These are phyloP conservation scores for Saccharomyces eubayanus DNA, from an alignment of 805 yeast species.

Conservation along the genomic window DNA sequence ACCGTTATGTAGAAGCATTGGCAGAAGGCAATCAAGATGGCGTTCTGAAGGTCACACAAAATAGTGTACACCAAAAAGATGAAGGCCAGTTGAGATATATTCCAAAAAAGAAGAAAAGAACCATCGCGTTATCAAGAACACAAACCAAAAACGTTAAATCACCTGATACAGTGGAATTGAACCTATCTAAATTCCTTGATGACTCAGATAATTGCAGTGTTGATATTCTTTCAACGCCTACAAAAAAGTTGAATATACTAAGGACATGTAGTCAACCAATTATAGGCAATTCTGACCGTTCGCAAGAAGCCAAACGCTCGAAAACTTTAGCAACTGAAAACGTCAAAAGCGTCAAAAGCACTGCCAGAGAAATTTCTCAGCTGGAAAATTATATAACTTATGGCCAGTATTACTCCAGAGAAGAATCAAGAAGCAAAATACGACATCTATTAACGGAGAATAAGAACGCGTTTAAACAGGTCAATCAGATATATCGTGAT, in stretches of 20 bases:
- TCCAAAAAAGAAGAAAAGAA: neutral
- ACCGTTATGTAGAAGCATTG: neutral
- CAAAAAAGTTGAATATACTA: neutral
- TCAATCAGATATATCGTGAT: slow-evolving; percentile 35
- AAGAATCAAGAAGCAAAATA: slow-evolving; percentile 15
- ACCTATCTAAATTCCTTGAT: slow-evolving; percentile 10
- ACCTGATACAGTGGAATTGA: slow-evolving; percentile 8
- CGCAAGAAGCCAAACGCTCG: slow-evolving; percentile 4
- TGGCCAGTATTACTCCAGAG: slow-evolving; percentile 14
- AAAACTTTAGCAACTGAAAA: neutral
- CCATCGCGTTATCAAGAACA: neutral
- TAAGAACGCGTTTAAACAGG: slow-evolving; percentile 22
- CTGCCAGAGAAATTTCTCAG: neutral
- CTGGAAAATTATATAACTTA: slow-evolving; percentile 18
- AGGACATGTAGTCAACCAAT: slow-evolving; percentile 1
- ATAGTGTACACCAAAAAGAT: neutral
- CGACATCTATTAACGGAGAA: neutral
- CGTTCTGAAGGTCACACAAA: neutral
- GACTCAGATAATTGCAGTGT: slow-evolving; percentile 1
- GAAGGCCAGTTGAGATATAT: neutral
- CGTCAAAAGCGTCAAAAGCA: neutral
- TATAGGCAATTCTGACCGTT: neutral
- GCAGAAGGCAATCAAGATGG: neutral
- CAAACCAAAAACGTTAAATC: neutral
- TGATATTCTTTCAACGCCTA: neutral